Evolutionary conservation across 306 rosid genomes (phyloP), one percentile per base, ranked within the genome.

Genomic region (Castanea sativa): DNA sequence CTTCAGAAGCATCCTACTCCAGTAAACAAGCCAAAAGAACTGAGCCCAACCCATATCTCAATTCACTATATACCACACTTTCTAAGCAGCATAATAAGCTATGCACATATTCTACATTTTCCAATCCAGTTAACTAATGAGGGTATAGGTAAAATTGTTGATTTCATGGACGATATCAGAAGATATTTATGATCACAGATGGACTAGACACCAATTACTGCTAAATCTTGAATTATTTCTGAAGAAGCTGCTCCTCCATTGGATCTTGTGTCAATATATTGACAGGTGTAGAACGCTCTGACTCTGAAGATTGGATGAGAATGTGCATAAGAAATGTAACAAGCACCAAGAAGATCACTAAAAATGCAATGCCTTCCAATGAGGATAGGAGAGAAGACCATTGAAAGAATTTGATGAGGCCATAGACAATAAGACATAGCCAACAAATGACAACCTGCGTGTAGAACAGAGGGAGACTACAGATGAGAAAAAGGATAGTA

Each of bases 311-410:
- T 7, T 83, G 91, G 68, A 94, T 75, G 73, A 92, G 88, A 63
- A 88, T 27, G 83, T 92, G 93, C 99, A 91, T 92, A 57, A 90
- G 58, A 33, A 83, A 14, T 21, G 77, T 68, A 10, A 92, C 77
- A 4, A 92, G 75, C 20, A 82, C 41, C 76, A 92, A 60, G 85
- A 91, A 87, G 43, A 82, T 58, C 33, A 76, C 87, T 4, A 83
- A 76, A 41, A 82, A 55, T 59, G 75, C 78, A 21, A 94, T 76
- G 79, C 97, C 97, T 79, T 84, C n/a, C 97, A 95, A 91, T 8
- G 99, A 82, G 29, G 91, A 82, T 6, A 94, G 88, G 18, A 92
- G 80, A 58, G 78, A n/a, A 55, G 93, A 81, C 92, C 87, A 88
- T 1, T 19, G 75, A 61, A 88, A 78, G 65, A 87, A 78, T 64